Conservation (phyloP, 495 filamentous ascomycete species). For the Haplographium delicatum region DNA sequence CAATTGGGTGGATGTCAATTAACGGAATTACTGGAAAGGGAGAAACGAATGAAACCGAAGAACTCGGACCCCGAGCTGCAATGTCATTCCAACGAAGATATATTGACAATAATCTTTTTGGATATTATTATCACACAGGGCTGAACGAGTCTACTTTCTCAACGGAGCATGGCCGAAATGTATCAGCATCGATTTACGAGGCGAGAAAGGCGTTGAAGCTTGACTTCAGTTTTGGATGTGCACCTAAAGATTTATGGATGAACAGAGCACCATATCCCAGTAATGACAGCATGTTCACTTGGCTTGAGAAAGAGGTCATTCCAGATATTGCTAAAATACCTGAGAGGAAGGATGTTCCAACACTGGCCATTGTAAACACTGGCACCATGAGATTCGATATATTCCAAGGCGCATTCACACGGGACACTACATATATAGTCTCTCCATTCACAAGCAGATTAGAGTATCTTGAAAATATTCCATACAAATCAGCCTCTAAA, state of each 20-base stretch:
- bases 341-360: constrained; percentile 42
- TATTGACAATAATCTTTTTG: constrained; percentile 91
- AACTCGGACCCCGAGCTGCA: constrained; percentile 16
- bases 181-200: constrained; percentile 63
- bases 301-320: constrained; percentile 70
- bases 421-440: constrained; percentile 75
- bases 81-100: constrained; percentile 72
- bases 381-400: constrained; percentile 93
- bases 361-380: constrained; percentile 76
- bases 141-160: constrained; percentile 66
- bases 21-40: constrained; percentile 50
- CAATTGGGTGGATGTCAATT: constrained; percentile 92
- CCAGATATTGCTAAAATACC: constrained; percentile 46
- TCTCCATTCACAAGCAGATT: constrained; percentile 85
- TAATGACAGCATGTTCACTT: constrained; percentile 69
- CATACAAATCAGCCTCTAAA: constrained; percentile 63
- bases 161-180: constrained; percentile 70
- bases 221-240: constrained; percentile 73
- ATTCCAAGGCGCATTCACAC: constrained; percentile 84
- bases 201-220: constrained; percentile 67
- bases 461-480: constrained; percentile 72
- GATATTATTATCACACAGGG: constrained; percentile 74
- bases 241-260: constrained; percentile 77
- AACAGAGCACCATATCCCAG: constrained; percentile 66
- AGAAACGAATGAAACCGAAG: constrained; percentile 23